Evolutionary conservation across 805 yeast genomes (phyloP), one percentile per base, ranked within the genome.

Genomic region (Candida quercuum): DNA sequence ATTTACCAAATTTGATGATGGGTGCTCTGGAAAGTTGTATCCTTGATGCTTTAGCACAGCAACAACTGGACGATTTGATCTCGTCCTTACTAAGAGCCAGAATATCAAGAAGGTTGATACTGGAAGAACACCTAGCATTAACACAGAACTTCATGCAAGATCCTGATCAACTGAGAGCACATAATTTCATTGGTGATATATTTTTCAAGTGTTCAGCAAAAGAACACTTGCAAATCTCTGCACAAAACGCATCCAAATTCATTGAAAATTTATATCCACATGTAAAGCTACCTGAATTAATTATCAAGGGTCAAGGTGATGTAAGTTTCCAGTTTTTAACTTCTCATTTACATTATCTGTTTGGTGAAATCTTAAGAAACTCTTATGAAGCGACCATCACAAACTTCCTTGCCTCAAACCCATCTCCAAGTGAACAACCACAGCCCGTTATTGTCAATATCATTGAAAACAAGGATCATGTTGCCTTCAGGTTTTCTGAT

Each of bases 1-100:
- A 87, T 45, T 67, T 91, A 42, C 93, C 97, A 1, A 91, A 89
- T 57, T 66, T 89, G 42, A 83, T 91, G 69, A 85, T 88, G 88
- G 98, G 98, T 2, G 87, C 95, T 1, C 64, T 88, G 33, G 97
- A 91, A 51, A 81, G 81, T 44, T 75, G 84, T 12, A 76, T 81
- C 26, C 55, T 81, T 33, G 60, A 60, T 18, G 57, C 71, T 6
- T 70, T 83, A 51, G 81, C 87, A 3, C 79, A 76, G 40, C 60
- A 66, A 2, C 66, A 79, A 32, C 61, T 91, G 46, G 96, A 91
- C 53, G 66, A 63, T 14, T 76, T 89, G 51, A 76, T 89, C 71
- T 78, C 88, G 11, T 72, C 82, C 5, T 72, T 88, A 71, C 63
- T 91, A 30, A 69, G 96, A 38, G 86, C 95, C 5, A 74, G 99